A percentile compares a stretch with the other conserved stretches of the same genome.
Conservation (phyloP, 139 green algal genomes). For the Chlorella sp. region DNA sequence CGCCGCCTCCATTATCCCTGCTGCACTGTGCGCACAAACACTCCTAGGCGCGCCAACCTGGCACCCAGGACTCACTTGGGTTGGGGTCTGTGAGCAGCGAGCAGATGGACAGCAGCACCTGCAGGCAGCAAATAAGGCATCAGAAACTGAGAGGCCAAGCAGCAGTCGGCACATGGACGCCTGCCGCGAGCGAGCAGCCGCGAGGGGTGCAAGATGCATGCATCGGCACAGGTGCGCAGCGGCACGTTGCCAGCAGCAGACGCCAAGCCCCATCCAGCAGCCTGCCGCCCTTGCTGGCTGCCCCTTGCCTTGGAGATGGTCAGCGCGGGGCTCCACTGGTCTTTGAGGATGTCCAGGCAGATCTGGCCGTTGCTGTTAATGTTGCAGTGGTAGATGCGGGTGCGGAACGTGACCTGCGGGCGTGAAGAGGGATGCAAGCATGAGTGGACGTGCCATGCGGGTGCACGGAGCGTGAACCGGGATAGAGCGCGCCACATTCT, state of each 20-base stretch:
- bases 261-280: neutral
- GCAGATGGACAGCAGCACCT: conserved; percentile 88
- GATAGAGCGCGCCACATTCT: too few species aligned
- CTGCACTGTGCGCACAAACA: neutral
- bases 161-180: too few species aligned
- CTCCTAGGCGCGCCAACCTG: too few species aligned
- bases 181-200: too few species aligned
- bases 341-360: conserved; percentile 93
- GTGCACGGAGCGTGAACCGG: too few species aligned
- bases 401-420: conserved; percentile 80
- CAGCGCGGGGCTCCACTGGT: conserved; percentile 92
- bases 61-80: conserved; percentile 64
- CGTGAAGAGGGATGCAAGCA: too few species aligned
- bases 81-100: conserved; percentile 94
- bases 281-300: neutral
- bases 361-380: conserved; percentile 89
- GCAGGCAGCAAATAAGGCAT: neutral
- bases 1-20: neutral
- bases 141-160: too few species aligned
- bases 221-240: conserved; percentile 25
- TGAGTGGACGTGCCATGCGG: too few species aligned
- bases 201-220: neutral
- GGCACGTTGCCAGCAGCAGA: neutral
- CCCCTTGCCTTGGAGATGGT: conserved; percentile 92
- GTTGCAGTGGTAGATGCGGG: conserved; percentile 97